Conservation (phyloP, 352 stramenopile species). For the Thalassiosira livingstoniorum region DNA sequence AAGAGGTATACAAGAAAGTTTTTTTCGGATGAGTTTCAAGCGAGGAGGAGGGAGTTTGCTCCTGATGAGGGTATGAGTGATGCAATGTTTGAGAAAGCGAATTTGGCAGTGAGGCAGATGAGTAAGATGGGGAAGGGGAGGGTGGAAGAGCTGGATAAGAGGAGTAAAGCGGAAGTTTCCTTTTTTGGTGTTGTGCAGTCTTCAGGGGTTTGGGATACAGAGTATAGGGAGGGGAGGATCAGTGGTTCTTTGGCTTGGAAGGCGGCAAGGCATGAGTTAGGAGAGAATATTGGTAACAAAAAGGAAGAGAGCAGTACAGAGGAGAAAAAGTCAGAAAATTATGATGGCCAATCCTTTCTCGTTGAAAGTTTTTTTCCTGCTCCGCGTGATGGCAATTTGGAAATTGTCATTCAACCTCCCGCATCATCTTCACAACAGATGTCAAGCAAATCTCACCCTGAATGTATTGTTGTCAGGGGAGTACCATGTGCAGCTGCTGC, state of each 20-base stretch:
- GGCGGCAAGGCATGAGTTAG: constrained; percentile 65
- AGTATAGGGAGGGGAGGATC: constrained; percentile 72
- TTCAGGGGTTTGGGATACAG: constrained; percentile 66
- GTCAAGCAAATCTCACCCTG: constrained; percentile 22
- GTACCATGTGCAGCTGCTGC: constrained; percentile 56
- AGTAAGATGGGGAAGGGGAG: constrained; percentile 51
- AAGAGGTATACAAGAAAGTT: constrained; percentile 83
- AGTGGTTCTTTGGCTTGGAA: constrained; percentile 79
- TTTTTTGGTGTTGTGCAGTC: constrained; percentile 64
- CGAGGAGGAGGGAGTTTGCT: constrained; percentile 54
- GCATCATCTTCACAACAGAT: constrained; percentile 13
- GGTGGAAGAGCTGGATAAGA: constrained; percentile 65
- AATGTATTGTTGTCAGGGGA: constrained; percentile 50
- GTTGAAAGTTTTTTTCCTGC: constrained; percentile 68
- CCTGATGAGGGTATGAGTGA: constrained; percentile 52
- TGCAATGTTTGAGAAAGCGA: constrained; percentile 50
- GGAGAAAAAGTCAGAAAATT: constrained; percentile 5
- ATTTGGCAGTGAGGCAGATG: constrained; percentile 49
- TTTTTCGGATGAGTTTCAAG: constrained; percentile 66
- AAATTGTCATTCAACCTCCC: constrained; percentile 33
- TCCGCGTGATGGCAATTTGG: constrained; percentile 25
- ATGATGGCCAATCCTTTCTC: constrained; percentile 50
- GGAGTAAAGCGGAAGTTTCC: constrained; percentile 50
- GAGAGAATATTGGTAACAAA: constrained; percentile 19
- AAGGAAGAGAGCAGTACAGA: neutral